Conservation (phyloP, 768 basidiomycete genomes). For the Mycena olivaceomarginata region DNA sequence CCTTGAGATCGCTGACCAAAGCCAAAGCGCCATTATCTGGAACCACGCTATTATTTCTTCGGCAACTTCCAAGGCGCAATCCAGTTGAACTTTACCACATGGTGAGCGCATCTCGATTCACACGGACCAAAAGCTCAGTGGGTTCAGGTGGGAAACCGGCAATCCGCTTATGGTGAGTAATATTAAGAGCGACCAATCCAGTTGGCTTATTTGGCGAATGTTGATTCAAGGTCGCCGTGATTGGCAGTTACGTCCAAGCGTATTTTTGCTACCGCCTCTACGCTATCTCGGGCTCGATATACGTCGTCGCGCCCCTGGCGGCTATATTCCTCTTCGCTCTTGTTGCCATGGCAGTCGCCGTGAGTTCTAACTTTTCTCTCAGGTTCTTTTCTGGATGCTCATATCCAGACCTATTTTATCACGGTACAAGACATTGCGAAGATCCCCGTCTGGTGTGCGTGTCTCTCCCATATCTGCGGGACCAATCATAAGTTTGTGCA, state of each 20-base stretch:
- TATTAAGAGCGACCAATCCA: not conserved
- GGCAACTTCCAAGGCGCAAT: not conserved
- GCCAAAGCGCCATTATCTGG: not conserved
- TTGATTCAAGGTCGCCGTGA: not conserved
- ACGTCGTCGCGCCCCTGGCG: not conserved
- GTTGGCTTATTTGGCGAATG: too few species aligned
- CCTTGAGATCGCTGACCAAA: too few species aligned
- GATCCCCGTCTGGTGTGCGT: not conserved
- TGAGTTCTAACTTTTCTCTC: not conserved
- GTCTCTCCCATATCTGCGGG: not conserved
- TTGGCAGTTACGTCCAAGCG: not conserved
- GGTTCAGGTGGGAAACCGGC: not conserved
- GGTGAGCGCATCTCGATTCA: not conserved
- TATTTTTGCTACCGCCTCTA: slow-evolving; percentile 6
- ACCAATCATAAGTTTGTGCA: not conserved
- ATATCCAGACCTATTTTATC: not conserved
- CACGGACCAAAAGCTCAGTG: not conserved
- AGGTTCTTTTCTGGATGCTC: not conserved
- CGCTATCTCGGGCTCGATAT: not conserved
- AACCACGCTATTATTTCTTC: not conserved
- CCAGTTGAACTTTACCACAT: not conserved
- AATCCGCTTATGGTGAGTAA: not conserved
- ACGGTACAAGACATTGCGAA: not conserved
- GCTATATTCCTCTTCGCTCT: not conserved
- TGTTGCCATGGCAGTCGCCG: not conserved